These are phyloP conservation scores for Umbellularia californica DNA, from an alignment of 164 flowering plant species.

Conservation along the genomic window DNA sequence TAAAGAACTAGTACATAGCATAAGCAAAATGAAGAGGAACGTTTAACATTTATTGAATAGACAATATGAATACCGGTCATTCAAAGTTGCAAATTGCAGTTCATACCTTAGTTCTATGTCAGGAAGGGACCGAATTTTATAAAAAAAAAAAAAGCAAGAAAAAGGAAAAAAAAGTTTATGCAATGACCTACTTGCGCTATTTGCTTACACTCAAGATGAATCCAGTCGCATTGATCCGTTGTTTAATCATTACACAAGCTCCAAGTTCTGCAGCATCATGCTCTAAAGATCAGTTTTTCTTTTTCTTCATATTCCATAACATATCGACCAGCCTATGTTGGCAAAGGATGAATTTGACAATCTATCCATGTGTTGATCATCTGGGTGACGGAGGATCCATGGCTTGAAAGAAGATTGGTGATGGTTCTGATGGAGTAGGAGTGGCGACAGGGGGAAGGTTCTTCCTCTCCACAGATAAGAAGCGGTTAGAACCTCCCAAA, in stretches of 20 bases:
- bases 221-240: background rate
- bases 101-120: background rate
- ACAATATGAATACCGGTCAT: constrained; percentile 3
- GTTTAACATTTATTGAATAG: background rate
- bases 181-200: background rate
- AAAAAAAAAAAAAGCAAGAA: background rate
- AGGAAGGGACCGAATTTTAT: background rate
- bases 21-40: background rate
- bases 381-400: constrained; percentile 53
- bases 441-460: constrained; percentile 21
- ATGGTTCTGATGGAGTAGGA: constrained; percentile 43
- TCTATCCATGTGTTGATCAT: constrained; percentile 12
- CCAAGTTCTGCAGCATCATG: background rate
- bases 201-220: background rate
- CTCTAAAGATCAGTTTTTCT: background rate
- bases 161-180: background rate
- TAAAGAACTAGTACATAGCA: too few relatives aligned
- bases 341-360: background rate
- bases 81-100: constrained; percentile 1
- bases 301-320: background rate
- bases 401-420: constrained; percentile 34
- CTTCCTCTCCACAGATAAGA: constrained; percentile 42
- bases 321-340: background rate
- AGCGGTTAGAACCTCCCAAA: constrained; percentile 60
- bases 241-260: background rate